Conservation (phyloP, 768 basidiomycete genomes). For the Naganishia vaughanmartiniae region DNA sequence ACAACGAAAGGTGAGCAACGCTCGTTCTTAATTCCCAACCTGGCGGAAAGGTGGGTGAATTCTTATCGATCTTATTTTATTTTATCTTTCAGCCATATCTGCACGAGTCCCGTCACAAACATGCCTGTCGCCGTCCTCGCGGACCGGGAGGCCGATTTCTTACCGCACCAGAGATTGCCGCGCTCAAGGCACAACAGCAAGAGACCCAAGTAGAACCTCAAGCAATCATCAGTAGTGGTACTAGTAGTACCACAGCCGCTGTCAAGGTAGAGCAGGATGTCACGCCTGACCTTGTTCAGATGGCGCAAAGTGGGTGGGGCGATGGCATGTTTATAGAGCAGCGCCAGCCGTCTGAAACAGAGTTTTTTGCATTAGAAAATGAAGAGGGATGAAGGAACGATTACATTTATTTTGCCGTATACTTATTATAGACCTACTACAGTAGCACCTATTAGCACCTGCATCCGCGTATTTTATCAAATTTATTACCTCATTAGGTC, state of each 20-base stretch:
- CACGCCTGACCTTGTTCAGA: background rate
- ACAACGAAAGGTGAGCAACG: constrained; percentile 73
- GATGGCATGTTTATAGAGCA: too few species aligned
- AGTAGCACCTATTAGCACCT: too few species aligned
- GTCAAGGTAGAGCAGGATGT: constrained; percentile 2
- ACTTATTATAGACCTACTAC: too few species aligned
- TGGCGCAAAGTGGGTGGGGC: too few species aligned
- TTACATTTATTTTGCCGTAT: too few species aligned
- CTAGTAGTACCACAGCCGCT: background rate
- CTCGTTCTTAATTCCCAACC: background rate
- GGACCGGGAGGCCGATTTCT: constrained; percentile 97
- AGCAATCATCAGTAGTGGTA: too few species aligned
- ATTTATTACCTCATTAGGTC: too few species aligned
- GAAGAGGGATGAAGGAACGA: too few species aligned
- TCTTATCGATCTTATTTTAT: background rate
- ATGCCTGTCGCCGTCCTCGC: constrained; percentile 93
- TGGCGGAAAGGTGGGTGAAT: background rate
- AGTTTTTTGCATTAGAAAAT: too few species aligned
- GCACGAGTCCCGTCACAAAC: constrained; percentile 95
- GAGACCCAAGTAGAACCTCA: background rate
- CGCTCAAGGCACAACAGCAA: constrained; percentile 45
- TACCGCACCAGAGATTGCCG: constrained; percentile 82
- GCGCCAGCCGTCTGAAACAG: too few species aligned
- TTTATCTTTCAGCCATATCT: constrained; percentile 89
- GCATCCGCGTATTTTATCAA: too few species aligned